phyloP scores from a whole-genome alignment of 495 filamentous ascomycete genomes.

The Penicillium argentinense region DNA sequence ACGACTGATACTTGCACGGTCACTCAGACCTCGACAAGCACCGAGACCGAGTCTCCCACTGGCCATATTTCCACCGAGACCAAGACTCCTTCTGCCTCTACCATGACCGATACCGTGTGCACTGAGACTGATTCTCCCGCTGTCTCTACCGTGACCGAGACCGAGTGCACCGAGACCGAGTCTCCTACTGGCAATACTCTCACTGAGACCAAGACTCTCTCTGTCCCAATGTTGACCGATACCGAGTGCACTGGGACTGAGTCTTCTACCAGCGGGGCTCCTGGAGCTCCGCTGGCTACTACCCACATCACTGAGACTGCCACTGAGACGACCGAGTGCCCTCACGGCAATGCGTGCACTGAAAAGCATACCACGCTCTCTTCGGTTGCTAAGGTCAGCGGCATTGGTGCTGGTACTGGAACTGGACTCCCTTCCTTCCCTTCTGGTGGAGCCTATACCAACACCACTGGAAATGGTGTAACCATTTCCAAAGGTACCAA shows the following conservation, averaged over 20 bases:
- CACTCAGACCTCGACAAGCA: no score
- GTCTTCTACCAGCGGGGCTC: no score
- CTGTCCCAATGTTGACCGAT: not conserved
- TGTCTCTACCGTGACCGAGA: no score
- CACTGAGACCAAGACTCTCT: not conserved
- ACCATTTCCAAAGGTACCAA: not conserved
- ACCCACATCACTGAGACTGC: not conserved
- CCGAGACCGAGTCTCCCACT: no score
- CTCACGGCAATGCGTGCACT: not conserved
- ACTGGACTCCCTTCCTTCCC: not conserved
- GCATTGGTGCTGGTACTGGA: not conserved
- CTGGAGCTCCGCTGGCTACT: not conserved
- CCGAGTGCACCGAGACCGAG: no score
- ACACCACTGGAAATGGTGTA: not conserved
- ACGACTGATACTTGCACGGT: no score
- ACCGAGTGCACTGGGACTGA: not conserved
- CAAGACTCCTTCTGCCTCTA: not conserved
- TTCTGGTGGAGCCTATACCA: not conserved
- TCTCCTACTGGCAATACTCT: no score
- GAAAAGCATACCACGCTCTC: not conserved
- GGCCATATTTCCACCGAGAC: no score
- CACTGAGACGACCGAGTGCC: not conserved
- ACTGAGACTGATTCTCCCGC: no score
- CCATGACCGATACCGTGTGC: no score
- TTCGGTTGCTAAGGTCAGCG: not conserved